Conservation (phyloP, 257 asterid genomes). For the Euphrasia confusa region DNA sequence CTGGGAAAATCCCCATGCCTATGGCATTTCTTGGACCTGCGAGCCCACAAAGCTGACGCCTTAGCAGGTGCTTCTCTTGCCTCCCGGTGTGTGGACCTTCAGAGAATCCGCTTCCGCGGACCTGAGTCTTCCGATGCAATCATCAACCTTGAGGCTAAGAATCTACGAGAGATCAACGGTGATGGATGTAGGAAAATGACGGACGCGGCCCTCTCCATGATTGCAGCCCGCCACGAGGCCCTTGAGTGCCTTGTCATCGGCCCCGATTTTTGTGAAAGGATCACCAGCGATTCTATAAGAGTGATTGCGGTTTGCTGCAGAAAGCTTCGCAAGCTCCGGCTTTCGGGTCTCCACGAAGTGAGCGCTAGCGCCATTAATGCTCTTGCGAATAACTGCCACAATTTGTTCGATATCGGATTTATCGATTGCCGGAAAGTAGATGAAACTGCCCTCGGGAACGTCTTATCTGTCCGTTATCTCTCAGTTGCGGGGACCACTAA, state of each 20-base stretch:
- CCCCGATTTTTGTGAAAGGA: conserved; percentile 54
- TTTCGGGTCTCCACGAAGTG: conserved; percentile 56
- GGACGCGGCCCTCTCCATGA: conserved; percentile 51
- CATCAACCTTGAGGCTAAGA: conserved; percentile 47
- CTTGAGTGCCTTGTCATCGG: conserved; percentile 64
- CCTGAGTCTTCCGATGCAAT: conserved; percentile 63
- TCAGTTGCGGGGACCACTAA: conserved; percentile 62
- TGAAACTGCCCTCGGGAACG: conserved; percentile 44
- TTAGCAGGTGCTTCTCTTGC: conserved; percentile 46
- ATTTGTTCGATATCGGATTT: conserved; percentile 52
- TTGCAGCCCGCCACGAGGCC: conserved; percentile 62
- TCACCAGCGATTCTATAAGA: conserved; percentile 52
- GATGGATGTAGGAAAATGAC: conserved; percentile 54
- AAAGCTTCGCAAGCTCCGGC: conserved; percentile 49
- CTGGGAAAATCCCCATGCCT: conserved; percentile 50
- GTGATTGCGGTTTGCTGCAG: conserved; percentile 55
- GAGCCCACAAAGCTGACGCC: conserved; percentile 52
- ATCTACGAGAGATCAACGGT: conserved; percentile 48
- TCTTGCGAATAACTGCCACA: conserved; percentile 45
- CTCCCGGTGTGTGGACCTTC: conserved; percentile 46
- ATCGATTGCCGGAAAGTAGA: conserved; percentile 52
- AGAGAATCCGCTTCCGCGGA: conserved; percentile 58
- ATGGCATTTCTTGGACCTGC: conserved; percentile 54
- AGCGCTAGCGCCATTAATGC: conserved; percentile 57
- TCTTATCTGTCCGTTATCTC: conserved; percentile 50